Evolutionary conservation across 2,329 filamentous ascomycete species (phyloP), one percentile per base, ranked within the genome.

Genomic region (Conoideocrella luteorostrata): DNA sequence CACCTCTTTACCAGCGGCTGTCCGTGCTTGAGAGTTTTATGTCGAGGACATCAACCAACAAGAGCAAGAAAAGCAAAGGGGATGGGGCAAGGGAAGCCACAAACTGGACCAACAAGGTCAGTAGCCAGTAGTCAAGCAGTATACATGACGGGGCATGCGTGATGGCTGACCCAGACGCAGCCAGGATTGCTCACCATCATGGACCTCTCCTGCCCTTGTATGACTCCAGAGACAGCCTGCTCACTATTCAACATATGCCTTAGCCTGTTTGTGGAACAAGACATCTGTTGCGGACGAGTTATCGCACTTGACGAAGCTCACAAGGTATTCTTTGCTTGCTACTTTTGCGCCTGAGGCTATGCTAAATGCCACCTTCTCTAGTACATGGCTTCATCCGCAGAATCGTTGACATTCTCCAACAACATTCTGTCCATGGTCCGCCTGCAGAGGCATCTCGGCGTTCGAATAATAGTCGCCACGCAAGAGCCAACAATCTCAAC

Each of bases 251-350:
- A 83, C 43, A 80, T 88, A 34, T 81, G 77, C 15, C 65, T 89
- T 5, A 70, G 71, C 2, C 60, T 85, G 0, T 86, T 86, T 55
- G 59, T 86, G 0, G 73, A 81, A 44, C 66, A 75, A 36, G 61
- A 70, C 0, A 50, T 59, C 0, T 59, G 57, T 0, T 53, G 68
- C 1, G 76, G 81, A 1, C 71, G 78, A 7, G 67, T 88, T 30
- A 63, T 89, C 12, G 82, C 81, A 0, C 64, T 88, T 0, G 84
- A 89, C 49, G 84, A 89, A 55, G 85, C 85, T 0, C 85, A 90
- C 55, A 88, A 41, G 21, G 39, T 41, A 13, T 30, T 13, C 11
- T n/a, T 20, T n/a, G n/a, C n/a, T n/a, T n/a, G n/a, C n/a, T n/a
- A n/a, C n/a, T n/a, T n/a, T n/a, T n/a, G n/a, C n/a, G n/a, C n/a